phyloP scores from a whole-genome alignment of 306 rosid genomes.

The Ceratonia siliqua region DNA sequence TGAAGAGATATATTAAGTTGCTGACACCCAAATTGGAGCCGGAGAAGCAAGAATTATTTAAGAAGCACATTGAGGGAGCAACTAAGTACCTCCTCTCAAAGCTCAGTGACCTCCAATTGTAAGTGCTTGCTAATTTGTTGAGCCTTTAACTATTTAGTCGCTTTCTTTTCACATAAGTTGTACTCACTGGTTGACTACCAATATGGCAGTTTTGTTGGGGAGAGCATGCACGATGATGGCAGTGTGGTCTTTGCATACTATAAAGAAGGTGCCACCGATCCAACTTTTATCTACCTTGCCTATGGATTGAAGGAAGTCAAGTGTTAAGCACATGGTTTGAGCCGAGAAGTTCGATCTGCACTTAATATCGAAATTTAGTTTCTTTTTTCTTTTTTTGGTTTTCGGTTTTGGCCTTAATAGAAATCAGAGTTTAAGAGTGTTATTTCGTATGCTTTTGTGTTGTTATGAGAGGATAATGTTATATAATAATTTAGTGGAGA shows the following conservation, averaged over 20 bases:
- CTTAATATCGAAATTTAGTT: neutral
- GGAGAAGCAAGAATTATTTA: constrained; percentile 66
- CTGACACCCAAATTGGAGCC: constrained; percentile 63
- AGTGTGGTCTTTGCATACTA: constrained; percentile 84
- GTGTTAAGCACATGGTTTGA: constrained; percentile 49
- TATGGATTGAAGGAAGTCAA: constrained; percentile 88
- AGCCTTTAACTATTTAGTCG: neutral
- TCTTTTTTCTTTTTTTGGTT: neutral
- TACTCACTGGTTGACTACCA: neutral
- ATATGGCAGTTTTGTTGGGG: constrained; percentile 85
- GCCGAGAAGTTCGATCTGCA: neutral
- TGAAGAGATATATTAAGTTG: constrained; percentile 77
- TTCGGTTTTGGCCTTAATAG: neutral
- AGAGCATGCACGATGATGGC: constrained; percentile 86
- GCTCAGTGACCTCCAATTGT: constrained; percentile 86
- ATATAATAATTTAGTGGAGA: neutral
- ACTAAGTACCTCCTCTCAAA: constrained; percentile 72
- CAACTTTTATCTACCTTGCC: constrained; percentile 79
- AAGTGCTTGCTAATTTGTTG: constrained; percentile 27
- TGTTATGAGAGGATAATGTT: neutral
- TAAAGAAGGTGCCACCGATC: constrained; percentile 89
- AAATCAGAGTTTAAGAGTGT: neutral
- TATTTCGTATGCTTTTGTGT: neutral
- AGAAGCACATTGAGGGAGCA: constrained; percentile 87
- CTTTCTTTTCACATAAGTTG: neutral